phyloP scores from a whole-genome alignment of 768 basidiomycete genomes.

The Agaricus blazei region DNA sequence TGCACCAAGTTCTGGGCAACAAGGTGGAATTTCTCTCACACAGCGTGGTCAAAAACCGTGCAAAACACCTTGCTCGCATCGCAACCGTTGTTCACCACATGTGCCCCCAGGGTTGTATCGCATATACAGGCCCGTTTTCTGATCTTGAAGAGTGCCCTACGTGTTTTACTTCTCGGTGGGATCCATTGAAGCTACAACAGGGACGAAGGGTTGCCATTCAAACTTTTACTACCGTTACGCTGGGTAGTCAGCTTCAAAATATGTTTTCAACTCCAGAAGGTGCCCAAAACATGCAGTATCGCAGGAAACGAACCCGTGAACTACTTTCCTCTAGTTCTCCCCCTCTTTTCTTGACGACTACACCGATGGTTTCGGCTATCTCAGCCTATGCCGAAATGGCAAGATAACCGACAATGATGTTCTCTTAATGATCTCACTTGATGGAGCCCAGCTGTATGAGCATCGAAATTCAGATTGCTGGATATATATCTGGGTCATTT shows the following conservation, averaged over 20 bases:
- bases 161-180: slow-evolving; percentile 22
- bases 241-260: slow-evolving; percentile 40
- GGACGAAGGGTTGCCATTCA: slow-evolving; percentile 16
- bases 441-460: slow-evolving; percentile 35
- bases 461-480: slow-evolving; percentile 28
- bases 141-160: slow-evolving; percentile 16
- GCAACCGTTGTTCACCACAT: slow-evolving; percentile 31
- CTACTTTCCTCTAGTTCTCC: background rate
- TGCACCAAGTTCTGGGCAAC: background rate
- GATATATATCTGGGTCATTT: slow-evolving; percentile 24
- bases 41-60: slow-evolving; percentile 20
- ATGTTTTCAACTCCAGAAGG: slow-evolving; percentile 13
- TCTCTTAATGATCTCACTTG: slow-evolving; percentile 27
- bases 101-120: slow-evolving; percentile 33
- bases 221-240: slow-evolving; percentile 31
- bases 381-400: slow-evolving; percentile 13
- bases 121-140: slow-evolving; percentile 22
- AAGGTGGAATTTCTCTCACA: slow-evolving; percentile 15
- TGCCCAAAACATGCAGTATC: background rate
- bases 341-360: slow-evolving; percentile 18
- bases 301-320: background rate
- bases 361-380: slow-evolving; percentile 21
- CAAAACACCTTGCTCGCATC: slow-evolving; percentile 27
- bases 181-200: slow-evolving; percentile 8
- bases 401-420: slow-evolving; percentile 22